phyloP scores from a whole-genome alignment of 768 basidiomycete genomes.

The Lepiota brunneoincarnata region DNA sequence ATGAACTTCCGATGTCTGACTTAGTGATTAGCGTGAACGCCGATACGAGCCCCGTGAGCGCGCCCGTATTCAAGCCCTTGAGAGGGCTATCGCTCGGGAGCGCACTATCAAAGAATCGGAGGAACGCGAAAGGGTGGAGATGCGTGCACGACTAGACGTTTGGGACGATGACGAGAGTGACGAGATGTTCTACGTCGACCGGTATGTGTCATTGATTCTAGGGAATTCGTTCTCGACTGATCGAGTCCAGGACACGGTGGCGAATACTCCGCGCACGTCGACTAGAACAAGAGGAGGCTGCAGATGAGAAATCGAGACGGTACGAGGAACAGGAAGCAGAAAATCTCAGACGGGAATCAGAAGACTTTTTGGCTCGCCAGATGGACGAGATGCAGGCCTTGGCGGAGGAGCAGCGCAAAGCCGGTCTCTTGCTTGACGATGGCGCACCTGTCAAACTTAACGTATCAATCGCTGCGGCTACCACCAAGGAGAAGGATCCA shows the following conservation, averaged over 20 bases:
- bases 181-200: constrained; percentile 89
- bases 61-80: constrained; percentile 71
- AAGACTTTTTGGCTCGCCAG: constrained; percentile 89
- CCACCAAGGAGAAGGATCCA: constrained; percentile 40
- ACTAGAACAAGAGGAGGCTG: constrained; percentile 74
- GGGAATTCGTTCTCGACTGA: not conserved
- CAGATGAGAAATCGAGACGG: constrained; percentile 78
- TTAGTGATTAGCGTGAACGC: constrained; percentile 70
- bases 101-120: constrained; percentile 71
- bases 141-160: constrained; percentile 77
- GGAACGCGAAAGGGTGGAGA: constrained; percentile 76
- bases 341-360: constrained; percentile 85
- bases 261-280: constrained; percentile 69
- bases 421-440: constrained; percentile 87
- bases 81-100: constrained; percentile 74
- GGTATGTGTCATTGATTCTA: constrained; percentile 44
- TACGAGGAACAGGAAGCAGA: constrained; percentile 86
- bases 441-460: constrained; percentile 87
- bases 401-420: constrained; percentile 87
- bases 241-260: constrained; percentile 77
- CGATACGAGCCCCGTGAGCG: constrained; percentile 92
- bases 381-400: constrained; percentile 96
- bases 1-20: not conserved
- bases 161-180: constrained; percentile 95
- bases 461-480: constrained; percentile 60